Percentiles rank a stretch among this genome's conserved stretches.
These are phyloP conservation scores for Diplocarpon mali DNA, from an alignment of 2,329 filamentous ascomycete species.

Conservation along the genomic window DNA sequence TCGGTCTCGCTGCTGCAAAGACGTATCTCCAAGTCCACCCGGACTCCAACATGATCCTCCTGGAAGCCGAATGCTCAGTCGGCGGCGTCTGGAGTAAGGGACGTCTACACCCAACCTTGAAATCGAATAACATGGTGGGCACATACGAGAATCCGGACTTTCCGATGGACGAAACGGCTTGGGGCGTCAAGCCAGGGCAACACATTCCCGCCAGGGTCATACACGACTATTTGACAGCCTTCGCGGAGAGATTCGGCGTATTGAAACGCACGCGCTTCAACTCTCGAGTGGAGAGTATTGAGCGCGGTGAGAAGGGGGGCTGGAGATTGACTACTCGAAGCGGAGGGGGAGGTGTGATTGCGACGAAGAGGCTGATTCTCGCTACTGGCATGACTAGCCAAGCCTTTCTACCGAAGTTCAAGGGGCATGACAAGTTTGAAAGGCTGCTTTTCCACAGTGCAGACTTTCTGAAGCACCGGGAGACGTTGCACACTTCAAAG, in stretches of 20 bases:
- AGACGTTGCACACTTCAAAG: conserved; percentile 33
- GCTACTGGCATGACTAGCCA: conserved; percentile 42
- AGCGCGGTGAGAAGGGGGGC: conserved; percentile 31
- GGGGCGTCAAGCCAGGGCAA: conserved; percentile 37
- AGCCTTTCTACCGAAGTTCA: conserved; percentile 36
- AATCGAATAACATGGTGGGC: conserved; percentile 63
- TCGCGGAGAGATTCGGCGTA: conserved; percentile 43
- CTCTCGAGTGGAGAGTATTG: conserved; percentile 36
- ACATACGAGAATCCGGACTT: conserved; percentile 67
- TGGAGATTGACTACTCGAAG: conserved; percentile 27
- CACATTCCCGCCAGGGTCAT: conserved; percentile 48
- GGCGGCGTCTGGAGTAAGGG: conserved; percentile 65
- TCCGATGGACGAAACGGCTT: conserved; percentile 49
- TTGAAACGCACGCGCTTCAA: conserved; percentile 36
- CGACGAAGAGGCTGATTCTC: conserved; percentile 35
- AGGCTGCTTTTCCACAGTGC: conserved; percentile 39
- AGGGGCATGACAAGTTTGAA: conserved; percentile 35
- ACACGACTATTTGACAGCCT: conserved; percentile 45
- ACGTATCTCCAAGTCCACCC: conserved; percentile 50
- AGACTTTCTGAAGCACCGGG: conserved; percentile 33
- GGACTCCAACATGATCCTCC: conserved; percentile 40
- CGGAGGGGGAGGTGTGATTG: background rate
- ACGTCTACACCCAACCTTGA: conserved; percentile 57
- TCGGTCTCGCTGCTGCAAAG: conserved; percentile 50
- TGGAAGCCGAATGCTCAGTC: conserved; percentile 45